Conservation (phyloP, 495 filamentous ascomycete genomes). For the Pyrenula aspistea region DNA sequence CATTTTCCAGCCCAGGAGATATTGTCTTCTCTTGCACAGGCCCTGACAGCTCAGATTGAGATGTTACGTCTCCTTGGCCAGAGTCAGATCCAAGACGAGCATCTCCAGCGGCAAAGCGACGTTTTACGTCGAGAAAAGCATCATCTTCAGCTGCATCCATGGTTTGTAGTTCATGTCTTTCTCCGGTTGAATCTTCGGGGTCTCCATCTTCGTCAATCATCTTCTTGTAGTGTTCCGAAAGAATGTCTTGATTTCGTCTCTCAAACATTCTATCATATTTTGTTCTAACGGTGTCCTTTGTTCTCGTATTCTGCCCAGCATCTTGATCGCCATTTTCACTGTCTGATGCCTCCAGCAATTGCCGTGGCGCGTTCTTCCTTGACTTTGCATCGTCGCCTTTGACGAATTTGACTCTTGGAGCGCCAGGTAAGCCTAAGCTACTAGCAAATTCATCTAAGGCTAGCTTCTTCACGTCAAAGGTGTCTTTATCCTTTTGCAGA, state of each 20-base stretch:
- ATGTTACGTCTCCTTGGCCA: conserved; percentile 11
- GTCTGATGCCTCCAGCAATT: conserved; percentile 32
- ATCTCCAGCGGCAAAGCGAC: conserved; percentile 51
- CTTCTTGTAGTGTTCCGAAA: conserved; percentile 83
- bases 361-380: conserved; percentile 73
- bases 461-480: conserved; percentile 71
- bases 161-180: conserved; percentile 1
- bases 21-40: conserved; percentile 3
- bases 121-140: conserved; percentile 84
- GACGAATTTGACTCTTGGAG: conserved; percentile 81
- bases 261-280: conserved; percentile 98
- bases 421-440: conserved; percentile 78
- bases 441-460: conserved; percentile 75
- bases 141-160: conserved; percentile 48
- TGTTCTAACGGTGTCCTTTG: conserved; percentile 56
- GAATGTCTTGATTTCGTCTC: conserved; percentile 83
- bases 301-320: conserved; percentile 28
- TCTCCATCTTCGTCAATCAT: conserved; percentile 58
- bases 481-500: conserved; percentile 84
- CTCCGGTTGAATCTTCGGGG: conserved; percentile 22
- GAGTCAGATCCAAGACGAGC: conserved; percentile 17
- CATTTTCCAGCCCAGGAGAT: not conserved
- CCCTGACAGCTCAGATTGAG: not conserved
- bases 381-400: conserved; percentile 78
- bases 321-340: conserved; percentile 43